These are phyloP conservation scores for Ensete glaucum DNA, from an alignment of 176 grass and related monocot species.

Conservation along the genomic window DNA sequence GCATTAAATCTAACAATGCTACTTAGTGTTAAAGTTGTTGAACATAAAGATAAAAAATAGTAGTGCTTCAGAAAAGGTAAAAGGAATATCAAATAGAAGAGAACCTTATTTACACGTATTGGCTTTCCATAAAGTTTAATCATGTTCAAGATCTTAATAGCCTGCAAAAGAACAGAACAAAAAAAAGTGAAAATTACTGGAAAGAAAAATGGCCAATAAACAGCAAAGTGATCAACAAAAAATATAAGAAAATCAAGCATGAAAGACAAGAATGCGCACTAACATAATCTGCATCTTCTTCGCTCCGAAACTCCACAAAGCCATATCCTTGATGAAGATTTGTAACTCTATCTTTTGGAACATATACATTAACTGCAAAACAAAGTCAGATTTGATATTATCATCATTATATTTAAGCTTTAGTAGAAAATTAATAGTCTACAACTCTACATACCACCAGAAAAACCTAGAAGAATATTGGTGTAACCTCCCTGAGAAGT, in stretches of 20 bases:
- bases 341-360: slow-evolving; percentile 98
- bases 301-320: slow-evolving; percentile 93
- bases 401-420: neutral
- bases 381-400: neutral
- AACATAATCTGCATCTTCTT: slow-evolving; percentile 98
- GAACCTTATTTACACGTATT: slow-evolving; percentile 94
- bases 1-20: slow-evolving; percentile 5
- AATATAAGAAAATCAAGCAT: slow-evolving; percentile 9
- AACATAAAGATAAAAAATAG: slow-evolving; percentile 1
- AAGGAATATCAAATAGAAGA: neutral
- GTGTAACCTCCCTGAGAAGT: too few relatives aligned
- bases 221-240: slow-evolving; percentile 1
- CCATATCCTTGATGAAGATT: slow-evolving; percentile 99
- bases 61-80: neutral
- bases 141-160: slow-evolving; percentile 99
- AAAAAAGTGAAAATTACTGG: neutral
- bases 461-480: too few relatives aligned
- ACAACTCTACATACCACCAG: too few relatives aligned
- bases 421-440: neutral
- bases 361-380: slow-evolving; percentile 96
- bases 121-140: slow-evolving; percentile 99
- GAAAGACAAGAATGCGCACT: slow-evolving; percentile 16
- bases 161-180: slow-evolving; percentile 27
- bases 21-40: neutral
- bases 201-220: slow-evolving; percentile 6